phyloP scores from a whole-genome alignment of 2,329 filamentous ascomycete genomes.

The Colletotrichum aenigma region DNA sequence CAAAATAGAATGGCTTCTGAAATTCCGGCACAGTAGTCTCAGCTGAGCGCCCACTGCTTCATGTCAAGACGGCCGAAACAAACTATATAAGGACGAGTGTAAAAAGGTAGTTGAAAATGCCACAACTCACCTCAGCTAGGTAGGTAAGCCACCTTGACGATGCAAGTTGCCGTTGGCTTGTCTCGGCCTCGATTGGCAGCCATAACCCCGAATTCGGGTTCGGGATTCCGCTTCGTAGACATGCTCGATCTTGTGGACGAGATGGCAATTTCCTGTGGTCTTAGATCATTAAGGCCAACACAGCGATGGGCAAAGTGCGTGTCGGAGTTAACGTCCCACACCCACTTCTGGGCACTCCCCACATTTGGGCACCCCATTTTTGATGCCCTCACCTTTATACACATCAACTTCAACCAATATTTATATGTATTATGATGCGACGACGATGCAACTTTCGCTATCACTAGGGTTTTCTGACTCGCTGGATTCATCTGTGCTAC shows the following conservation, averaged over 20 bases:
- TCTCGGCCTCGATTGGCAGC: background rate
- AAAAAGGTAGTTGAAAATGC: too few relatives aligned
- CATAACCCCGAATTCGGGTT: background rate
- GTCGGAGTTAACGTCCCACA: too few relatives aligned
- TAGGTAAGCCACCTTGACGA: background rate
- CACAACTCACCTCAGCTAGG: background rate
- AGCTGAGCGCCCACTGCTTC: accelerated
- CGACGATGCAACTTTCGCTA: too few relatives aligned
- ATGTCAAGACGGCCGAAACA: accelerated
- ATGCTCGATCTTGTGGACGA: background rate
- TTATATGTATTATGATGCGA: too few relatives aligned
- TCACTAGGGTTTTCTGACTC: too few relatives aligned
- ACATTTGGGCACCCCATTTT: too few relatives aligned
- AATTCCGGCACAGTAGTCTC: background rate
- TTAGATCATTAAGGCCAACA: background rate
- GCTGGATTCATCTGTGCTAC: too few relatives aligned
- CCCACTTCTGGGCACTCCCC: too few relatives aligned
- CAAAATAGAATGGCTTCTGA: background rate
- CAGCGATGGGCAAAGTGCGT: too few relatives aligned
- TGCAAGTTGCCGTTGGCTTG: background rate
- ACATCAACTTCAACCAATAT: too few relatives aligned
- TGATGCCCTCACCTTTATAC: too few relatives aligned
- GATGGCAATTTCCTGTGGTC: background rate
- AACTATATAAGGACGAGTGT: too few relatives aligned
- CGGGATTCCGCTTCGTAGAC: accelerated